Conservation (phyloP, 2,329 filamentous ascomycete genomes). For the Chalaropsis thielavioides region DNA sequence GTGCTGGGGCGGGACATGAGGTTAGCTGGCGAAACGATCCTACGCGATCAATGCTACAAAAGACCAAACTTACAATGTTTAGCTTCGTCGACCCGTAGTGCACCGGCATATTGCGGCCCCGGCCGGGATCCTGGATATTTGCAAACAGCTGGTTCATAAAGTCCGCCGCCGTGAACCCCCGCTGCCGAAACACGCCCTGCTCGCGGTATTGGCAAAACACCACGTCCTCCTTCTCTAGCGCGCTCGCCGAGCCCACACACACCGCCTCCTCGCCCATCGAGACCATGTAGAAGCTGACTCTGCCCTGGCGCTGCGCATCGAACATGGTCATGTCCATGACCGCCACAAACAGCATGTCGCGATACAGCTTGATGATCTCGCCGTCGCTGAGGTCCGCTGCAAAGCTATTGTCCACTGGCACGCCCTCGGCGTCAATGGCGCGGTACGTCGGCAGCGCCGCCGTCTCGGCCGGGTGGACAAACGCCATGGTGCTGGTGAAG, state of each 20-base stretch:
- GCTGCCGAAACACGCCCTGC: conserved; percentile 76
- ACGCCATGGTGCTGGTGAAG: conserved; percentile 68
- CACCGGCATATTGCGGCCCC: conserved; percentile 89
- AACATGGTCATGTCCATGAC: conserved; percentile 98
- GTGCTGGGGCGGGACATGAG: conserved; percentile 36
- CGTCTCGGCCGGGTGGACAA: conserved; percentile 57
- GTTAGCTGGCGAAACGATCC: neutral
- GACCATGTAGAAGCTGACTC: conserved; percentile 94
- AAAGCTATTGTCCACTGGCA: conserved; percentile 60
- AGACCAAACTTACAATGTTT: conserved; percentile 54
- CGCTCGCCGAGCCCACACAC: conserved; percentile 74
- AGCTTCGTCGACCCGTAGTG: conserved; percentile 79
- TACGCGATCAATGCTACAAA: neutral
- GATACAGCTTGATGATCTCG: conserved; percentile 44
- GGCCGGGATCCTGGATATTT: conserved; percentile 64
- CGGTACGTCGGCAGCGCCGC: conserved; percentile 81
- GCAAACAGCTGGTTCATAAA: conserved; percentile 96
- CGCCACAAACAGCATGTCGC: conserved; percentile 51
- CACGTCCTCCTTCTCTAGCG: conserved; percentile 69
- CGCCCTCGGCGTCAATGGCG: conserved; percentile 76
- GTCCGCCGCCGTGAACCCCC: conserved; percentile 71
- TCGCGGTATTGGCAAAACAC: conserved; percentile 93
- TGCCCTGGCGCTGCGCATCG: conserved; percentile 89
- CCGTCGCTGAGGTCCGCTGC: conserved; percentile 54
- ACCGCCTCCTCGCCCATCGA: conserved; percentile 91